Conservation (phyloP, 2,329 filamentous ascomycete genomes). For the Apiospora kogelbergensis region DNA sequence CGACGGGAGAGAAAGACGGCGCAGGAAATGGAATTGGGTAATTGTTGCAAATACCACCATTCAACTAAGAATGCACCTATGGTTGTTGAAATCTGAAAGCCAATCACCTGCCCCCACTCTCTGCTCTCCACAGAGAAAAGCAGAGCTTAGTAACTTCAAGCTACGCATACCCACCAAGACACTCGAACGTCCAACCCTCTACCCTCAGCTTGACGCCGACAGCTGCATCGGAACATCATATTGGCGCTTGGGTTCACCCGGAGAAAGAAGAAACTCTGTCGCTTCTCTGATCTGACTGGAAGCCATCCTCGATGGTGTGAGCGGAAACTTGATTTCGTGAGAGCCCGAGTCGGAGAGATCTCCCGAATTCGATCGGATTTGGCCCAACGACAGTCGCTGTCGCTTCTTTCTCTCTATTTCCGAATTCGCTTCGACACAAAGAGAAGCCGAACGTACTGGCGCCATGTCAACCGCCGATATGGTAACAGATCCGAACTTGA, state of each 20-base stretch:
- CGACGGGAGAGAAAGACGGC: no score
- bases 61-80: no score
- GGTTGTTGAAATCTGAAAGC: no score
- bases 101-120: no score
- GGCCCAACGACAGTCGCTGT: neutral
- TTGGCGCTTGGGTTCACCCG: neutral
- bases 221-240: neutral
- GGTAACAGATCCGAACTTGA: constrained; percentile 65
- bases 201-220: neutral
- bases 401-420: neutral
- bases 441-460: neutral
- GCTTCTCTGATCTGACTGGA: neutral
- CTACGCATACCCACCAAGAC: neutral
- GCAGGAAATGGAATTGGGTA: no score
- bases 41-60: no score
- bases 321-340: neutral
- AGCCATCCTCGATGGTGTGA: neutral
- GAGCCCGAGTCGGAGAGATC: neutral
- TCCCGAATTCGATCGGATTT: neutral
- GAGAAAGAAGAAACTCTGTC: neutral
- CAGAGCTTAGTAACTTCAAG: neutral
- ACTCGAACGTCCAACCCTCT: neutral
- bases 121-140: neutral
- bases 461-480: constrained; percentile 57
- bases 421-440: neutral